phyloP scores from a whole-genome alignment of 257 asterid species.

The Paraleonurus japonicus region DNA sequence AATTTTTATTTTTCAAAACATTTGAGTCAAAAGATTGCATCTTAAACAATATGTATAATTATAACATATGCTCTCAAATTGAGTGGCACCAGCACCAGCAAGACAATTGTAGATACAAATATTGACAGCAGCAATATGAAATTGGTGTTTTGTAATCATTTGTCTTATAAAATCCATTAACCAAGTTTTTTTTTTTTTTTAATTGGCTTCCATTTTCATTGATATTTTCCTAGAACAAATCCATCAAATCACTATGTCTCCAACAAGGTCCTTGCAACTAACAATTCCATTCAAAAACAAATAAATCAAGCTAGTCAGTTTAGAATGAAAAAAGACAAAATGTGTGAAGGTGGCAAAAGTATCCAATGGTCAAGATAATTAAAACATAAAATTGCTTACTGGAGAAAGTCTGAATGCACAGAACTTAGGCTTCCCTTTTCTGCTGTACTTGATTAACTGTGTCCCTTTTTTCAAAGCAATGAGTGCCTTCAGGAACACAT shows the following conservation, averaged over 20 bases:
- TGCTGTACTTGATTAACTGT: conserved; percentile 88
- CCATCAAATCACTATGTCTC: neutral
- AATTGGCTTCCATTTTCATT: neutral
- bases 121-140: neutral
- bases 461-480: conserved; percentile 92
- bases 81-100: neutral
- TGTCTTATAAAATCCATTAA: neutral
- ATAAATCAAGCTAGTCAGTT: neutral
- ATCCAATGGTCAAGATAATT: neutral
- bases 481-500: conserved; percentile 58
- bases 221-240: neutral
- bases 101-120: too few relatives aligned
- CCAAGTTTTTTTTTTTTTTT: neutral
- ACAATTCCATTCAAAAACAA: neutral
- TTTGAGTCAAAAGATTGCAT: neutral
- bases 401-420: conserved; percentile 89
- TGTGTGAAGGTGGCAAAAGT: neutral
- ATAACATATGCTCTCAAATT: neutral
- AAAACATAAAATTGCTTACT: conserved; percentile 47
- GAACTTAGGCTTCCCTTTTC: conserved; percentile 96
- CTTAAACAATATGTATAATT: neutral
- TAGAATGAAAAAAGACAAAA: neutral
- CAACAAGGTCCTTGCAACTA: neutral
- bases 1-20: neutral
- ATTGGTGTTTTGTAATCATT: neutral